Conservation (phyloP, 768 basidiomycete genomes). For the Phlebiopsis gigantea region DNA sequence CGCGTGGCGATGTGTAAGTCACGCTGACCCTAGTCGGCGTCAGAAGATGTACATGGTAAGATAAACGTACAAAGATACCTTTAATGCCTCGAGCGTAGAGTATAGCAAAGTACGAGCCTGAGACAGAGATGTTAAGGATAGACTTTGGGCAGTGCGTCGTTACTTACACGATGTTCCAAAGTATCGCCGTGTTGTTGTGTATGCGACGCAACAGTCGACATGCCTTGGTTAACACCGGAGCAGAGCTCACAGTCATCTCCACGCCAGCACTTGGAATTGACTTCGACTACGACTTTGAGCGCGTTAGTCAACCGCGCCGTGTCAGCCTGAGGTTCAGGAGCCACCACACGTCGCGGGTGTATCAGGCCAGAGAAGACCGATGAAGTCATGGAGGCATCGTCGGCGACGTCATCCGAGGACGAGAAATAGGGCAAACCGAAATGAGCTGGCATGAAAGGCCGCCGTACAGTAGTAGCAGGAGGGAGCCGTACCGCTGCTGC, state of each 20-base stretch:
- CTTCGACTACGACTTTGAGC: conserved; percentile 69
- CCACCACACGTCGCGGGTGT: conserved; percentile 19
- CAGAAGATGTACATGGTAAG: background rate
- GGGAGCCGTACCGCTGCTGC: conserved; percentile 80
- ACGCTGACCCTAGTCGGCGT: conserved; percentile 53
- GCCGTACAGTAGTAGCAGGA: conserved; percentile 50
- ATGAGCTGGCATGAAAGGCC: conserved; percentile 65
- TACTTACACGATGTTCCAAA: conserved; percentile 64
- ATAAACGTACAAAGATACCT: conserved; percentile 41
- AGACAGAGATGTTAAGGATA: background rate
- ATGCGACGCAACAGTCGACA: conserved; percentile 63
- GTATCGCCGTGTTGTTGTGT: conserved; percentile 68
- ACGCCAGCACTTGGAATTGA: conserved; percentile 78
- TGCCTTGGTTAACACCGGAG: conserved; percentile 67
- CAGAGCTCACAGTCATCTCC: conserved; percentile 79
- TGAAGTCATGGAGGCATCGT: conserved; percentile 20
- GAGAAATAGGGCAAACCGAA: conserved; percentile 47
- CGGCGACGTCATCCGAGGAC: conserved; percentile 20
- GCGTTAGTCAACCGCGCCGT: conserved; percentile 79
- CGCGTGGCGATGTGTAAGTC: conserved; percentile 85
- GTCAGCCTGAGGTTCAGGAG: conserved; percentile 58
- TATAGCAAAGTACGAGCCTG: conserved; percentile 62
- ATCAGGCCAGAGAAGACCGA: conserved; percentile 16
- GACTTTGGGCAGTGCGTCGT: too few species aligned
- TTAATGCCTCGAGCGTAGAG: conserved; percentile 70